These are phyloP conservation scores for Fulvia fulva DNA, from an alignment of 2,329 filamentous ascomycete species.

Conservation along the genomic window DNA sequence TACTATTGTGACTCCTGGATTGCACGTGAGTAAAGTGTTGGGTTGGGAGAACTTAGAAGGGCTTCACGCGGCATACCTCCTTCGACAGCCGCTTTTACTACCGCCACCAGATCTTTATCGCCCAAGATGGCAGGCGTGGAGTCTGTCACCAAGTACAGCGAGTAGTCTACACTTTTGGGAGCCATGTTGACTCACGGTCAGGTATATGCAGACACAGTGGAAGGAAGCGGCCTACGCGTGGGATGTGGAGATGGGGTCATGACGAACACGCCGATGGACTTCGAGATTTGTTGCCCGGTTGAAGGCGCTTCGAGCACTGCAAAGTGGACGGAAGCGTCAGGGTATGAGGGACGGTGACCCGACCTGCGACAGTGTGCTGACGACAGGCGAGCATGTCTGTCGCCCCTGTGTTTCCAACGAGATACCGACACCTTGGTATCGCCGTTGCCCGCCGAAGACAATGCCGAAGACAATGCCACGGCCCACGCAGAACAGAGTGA, in stretches of 20 bases:
- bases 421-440: neutral
- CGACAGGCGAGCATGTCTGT: neutral
- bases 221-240: neutral
- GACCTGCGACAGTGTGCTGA: too few relatives aligned
- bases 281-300: neutral
- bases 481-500: neutral
- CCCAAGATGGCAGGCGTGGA: constrained; percentile 82
- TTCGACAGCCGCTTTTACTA: constrained; percentile 71
- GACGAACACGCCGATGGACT: neutral
- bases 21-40: constrained; percentile 9
- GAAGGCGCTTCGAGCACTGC: too few relatives aligned
- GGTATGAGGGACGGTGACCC: too few relatives aligned
- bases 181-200: constrained; percentile 18
- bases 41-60: neutral
- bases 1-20: constrained; percentile 68
- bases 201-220: neutral
- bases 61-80: constrained; percentile 53
- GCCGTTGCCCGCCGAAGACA: neutral
- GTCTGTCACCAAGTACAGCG: constrained; percentile 88
- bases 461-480: neutral
- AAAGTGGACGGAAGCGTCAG: too few relatives aligned
- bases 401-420: neutral
- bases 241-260: neutral
- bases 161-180: constrained; percentile 59
- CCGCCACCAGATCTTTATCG: constrained; percentile 61